phyloP scores from a whole-genome alignment of 2,329 filamentous ascomycete genomes.

The Nemania sp. region DNA sequence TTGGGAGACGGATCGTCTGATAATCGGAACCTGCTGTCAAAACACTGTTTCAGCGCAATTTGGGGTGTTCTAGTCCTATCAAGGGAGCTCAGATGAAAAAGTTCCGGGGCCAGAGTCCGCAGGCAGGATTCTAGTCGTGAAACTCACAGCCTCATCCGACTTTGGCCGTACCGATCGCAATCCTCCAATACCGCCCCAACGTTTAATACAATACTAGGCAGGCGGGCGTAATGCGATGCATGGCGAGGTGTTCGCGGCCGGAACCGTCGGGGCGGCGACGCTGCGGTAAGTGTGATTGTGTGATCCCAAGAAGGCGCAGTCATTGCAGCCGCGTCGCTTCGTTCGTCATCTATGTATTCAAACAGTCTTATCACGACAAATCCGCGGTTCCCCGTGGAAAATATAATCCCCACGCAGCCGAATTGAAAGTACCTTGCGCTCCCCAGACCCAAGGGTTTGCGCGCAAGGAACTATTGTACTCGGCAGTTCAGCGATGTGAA shows the following conservation, averaged over 20 bases:
- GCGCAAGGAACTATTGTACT: no score
- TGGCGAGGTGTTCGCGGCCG: not conserved
- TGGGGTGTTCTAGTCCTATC: not conserved
- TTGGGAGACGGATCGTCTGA: no score
- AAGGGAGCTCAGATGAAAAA: no score
- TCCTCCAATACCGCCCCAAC: not conserved
- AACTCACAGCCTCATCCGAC: not conserved
- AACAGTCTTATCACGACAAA: no score
- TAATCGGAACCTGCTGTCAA: no score
- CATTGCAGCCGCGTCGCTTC: conserved; percentile 1
- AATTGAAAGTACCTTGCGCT: no score
- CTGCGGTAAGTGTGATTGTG: conserved; percentile 12
- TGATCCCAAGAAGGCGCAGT: conserved; percentile 1
- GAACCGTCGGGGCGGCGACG: conserved; percentile 4
- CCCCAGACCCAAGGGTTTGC: no score
- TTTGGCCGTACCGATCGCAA: no score
- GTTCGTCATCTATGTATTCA: conserved; percentile 4
- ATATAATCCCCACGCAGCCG: no score
- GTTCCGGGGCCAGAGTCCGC: no score
- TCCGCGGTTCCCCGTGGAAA: no score
- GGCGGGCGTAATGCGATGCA: not conserved
- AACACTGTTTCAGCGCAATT: not conserved
- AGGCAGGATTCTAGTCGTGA: not conserved
- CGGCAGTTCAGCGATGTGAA: no score
- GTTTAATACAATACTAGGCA: not conserved